Evolutionary conservation across 1,139 yeast genomes (phyloP), one percentile per base, ranked within the genome.

Genomic region (Taphrina pruni): DNA sequence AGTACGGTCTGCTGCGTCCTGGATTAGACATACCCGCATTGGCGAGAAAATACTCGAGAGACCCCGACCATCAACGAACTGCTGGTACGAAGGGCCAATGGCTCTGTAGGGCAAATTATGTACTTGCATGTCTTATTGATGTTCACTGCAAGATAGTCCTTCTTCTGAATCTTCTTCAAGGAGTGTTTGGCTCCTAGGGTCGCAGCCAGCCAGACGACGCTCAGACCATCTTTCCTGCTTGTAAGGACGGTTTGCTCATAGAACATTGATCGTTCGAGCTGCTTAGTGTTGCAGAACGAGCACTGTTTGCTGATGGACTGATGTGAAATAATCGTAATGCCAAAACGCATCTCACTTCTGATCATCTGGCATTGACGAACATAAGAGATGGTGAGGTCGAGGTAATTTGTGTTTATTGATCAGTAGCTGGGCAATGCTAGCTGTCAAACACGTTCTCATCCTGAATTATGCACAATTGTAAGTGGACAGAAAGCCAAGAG

Each of bases 1-100:
- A 45, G 48, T 6, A 39, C 43, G 48, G 5, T 45, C 48, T n/a
- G 4, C n/a, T 50, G 11, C 2, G 55, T 1, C 1, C 20, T 45
- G 48, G 48, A 6, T 6, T 12, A 9, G 69, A 85, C 79, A 72
- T 81, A 83, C 4, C 81, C 81, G 0, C 84, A 80, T 74, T 87
- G 85, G 56, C 84, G 83, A 70, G 80, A 83, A 75, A 85, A 86
- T 43, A 85, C 81, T 52, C 87, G 75, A 0, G 88, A 80, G 1
- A 87, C 81, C 0, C 92, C 92, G 73, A 84, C 83, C 71, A 88
- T 76, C 35, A 88, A 76, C 69, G 79, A 83, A 0, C 89, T 85
- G 0, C 83, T 79, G 38, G 82, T 78, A 46, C 88, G 76, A 38
- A 87, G 79, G 1, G 83, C 79, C 32, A 79, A 73, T 0, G 79